These are phyloP conservation scores for Scheffersomyces segobiensis DNA, from an alignment of 1,139 yeast genomes.

Conservation along the genomic window DNA sequence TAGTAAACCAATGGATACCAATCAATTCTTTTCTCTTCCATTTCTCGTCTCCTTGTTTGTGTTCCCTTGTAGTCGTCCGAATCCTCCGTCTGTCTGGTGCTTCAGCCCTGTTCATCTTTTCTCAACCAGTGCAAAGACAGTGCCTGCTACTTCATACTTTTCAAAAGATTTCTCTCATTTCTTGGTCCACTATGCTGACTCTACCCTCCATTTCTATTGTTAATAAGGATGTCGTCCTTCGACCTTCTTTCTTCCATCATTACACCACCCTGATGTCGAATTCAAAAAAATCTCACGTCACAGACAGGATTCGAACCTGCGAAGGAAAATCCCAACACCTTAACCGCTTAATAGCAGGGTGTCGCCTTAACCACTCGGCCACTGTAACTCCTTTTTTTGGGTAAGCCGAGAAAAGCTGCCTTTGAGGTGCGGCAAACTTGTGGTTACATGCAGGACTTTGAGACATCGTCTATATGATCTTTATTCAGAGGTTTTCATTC, in stretches of 20 bases:
- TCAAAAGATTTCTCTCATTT: background rate
- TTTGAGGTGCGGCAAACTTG: no score
- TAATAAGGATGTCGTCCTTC: no score
- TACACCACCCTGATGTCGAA: background rate
- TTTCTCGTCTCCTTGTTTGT: background rate
- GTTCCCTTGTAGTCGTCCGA: background rate
- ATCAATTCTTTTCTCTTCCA: background rate
- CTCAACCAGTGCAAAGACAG: background rate
- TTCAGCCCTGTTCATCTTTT: background rate
- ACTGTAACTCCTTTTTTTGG: slow-evolving; percentile 13
- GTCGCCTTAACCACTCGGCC: slow-evolving; percentile 31
- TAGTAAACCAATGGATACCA: background rate
- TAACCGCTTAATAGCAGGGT: slow-evolving; percentile 34
- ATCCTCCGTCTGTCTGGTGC: background rate
- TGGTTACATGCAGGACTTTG: background rate
- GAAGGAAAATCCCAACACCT: slow-evolving; percentile 85
- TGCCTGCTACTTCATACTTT: background rate
- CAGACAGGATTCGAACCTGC: slow-evolving; percentile 92
- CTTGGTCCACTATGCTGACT: no score
- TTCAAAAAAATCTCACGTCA: slow-evolving; percentile 48
- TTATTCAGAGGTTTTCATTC: no score
- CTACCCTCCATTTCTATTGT: no score
- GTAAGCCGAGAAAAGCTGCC: background rate
- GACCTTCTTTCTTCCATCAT: background rate
- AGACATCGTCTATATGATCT: background rate